These are phyloP conservation scores for Parmelia sp. DNA, from an alignment of 495 filamentous ascomycete species.

Conservation along the genomic window DNA sequence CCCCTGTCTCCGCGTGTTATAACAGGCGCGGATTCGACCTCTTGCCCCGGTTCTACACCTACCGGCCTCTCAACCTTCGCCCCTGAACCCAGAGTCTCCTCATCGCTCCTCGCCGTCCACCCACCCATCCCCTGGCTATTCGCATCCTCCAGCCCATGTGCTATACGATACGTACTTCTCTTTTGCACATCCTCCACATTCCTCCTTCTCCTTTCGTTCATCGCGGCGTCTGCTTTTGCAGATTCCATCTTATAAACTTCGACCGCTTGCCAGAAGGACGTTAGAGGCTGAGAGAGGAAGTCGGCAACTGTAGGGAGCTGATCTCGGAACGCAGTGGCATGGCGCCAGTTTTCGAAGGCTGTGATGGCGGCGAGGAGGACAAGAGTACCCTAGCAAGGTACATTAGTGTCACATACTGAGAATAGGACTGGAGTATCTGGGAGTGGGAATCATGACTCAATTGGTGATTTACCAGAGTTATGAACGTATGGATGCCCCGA, in stretches of 20 bases:
- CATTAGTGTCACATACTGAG: neutral
- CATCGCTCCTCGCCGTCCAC: constrained; percentile 38
- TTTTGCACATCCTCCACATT: constrained; percentile 74
- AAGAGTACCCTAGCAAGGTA: constrained; percentile 54
- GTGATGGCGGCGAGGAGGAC: constrained; percentile 59
- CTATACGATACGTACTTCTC: constrained; percentile 68
- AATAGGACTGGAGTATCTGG: neutral
- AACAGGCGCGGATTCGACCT: constrained; percentile 19
- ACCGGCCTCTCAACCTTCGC: constrained; percentile 21
- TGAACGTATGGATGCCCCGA: constrained; percentile 65
- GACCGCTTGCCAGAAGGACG: constrained; percentile 48
- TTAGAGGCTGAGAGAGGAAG: constrained; percentile 50
- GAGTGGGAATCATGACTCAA: neutral
- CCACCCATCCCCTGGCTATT: constrained; percentile 36
- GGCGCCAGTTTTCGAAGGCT: constrained; percentile 63
- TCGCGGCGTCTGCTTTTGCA: constrained; percentile 53
- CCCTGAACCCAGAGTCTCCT: constrained; percentile 30
- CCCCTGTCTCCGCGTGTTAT: constrained; percentile 6
- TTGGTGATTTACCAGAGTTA: constrained; percentile 59
- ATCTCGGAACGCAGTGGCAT: constrained; percentile 59
- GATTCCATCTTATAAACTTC: constrained; percentile 67
- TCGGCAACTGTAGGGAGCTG: constrained; percentile 41
- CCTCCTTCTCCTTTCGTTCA: constrained; percentile 57
- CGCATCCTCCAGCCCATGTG: constrained; percentile 65
- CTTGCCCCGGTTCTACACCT: constrained; percentile 23